Evolutionary conservation across 352 stramenopile genomes (phyloP).

Genomic region (Globisporangium perplexum): DNA sequence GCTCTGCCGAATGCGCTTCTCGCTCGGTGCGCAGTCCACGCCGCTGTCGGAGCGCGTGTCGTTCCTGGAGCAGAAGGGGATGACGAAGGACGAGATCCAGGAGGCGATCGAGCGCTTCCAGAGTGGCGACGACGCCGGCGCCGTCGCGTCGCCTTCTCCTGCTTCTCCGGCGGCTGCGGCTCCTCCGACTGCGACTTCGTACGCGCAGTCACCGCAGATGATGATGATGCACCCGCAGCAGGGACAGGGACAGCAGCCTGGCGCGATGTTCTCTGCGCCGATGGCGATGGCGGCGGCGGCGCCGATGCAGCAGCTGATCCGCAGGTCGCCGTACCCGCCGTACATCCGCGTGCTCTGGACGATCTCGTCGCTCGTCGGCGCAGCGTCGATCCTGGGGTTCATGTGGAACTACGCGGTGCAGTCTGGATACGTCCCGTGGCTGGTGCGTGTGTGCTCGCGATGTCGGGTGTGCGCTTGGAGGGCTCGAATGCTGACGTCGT

Average conservation of each 20-base stretch:
- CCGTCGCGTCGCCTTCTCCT: background rate
- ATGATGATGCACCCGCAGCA: slow-evolving; percentile 5
- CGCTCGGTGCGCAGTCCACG: no score
- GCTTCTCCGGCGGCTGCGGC: no score
- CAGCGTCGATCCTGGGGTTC: slow-evolving; percentile 62
- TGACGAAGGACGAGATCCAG: slow-evolving; percentile 80
- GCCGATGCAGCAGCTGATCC: slow-evolving; percentile 41
- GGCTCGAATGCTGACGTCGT: background rate
- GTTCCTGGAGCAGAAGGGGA: slow-evolving; percentile 77
- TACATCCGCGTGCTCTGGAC: slow-evolving; percentile 65
- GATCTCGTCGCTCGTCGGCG: slow-evolving; percentile 63
- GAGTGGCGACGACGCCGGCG: slow-evolving; percentile 13
- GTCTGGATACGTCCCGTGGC: slow-evolving; percentile 59
- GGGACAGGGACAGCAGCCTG: slow-evolving; percentile 8
- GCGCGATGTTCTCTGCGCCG: slow-evolving; percentile 21
- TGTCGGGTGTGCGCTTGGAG: background rate
- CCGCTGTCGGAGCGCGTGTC: slow-evolving; percentile 69
- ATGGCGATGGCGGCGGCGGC: slow-evolving; percentile 43
- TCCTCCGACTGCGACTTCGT: slow-evolving; percentile 1
- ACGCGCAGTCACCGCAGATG: slow-evolving; percentile 9
- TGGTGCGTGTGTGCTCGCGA: slow-evolving; percentile 35
- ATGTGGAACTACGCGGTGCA: slow-evolving; percentile 75
- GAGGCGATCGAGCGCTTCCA: slow-evolving; percentile 66
- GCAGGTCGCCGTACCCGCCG: slow-evolving; percentile 31
- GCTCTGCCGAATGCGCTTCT: background rate